These are phyloP conservation scores for Coniferiporia weirii DNA, from an alignment of 1,284 basidiomycete genomes.

Conservation along the genomic window DNA sequence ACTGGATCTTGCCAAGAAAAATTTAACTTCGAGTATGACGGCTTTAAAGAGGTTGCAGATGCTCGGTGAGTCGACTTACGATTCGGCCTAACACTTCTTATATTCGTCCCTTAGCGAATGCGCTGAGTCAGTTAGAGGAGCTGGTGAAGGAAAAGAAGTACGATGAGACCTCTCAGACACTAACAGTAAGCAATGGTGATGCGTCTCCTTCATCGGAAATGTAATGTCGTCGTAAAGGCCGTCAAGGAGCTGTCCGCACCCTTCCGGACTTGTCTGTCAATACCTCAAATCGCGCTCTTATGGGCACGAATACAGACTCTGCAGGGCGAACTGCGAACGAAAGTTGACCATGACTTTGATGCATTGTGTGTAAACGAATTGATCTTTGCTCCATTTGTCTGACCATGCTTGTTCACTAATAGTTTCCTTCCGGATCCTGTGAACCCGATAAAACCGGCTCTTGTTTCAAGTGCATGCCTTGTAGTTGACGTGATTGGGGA, in stretches of 20 bases:
- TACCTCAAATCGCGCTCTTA: conserved; percentile 72
- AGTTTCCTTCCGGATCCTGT: conserved; percentile 79
- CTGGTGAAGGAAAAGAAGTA: conserved; percentile 77
- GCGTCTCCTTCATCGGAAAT: conserved; percentile 12
- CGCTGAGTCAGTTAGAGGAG: conserved; percentile 75
- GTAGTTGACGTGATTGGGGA: conserved; percentile 83
- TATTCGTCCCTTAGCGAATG: conserved; percentile 54
- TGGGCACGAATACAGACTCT: conserved; percentile 76
- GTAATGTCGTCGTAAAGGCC: conserved; percentile 44
- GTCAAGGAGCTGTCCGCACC: conserved; percentile 78
- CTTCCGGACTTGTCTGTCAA: conserved; percentile 71
- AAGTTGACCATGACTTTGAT: conserved; percentile 87
- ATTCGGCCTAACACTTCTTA: neutral
- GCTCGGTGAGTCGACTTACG: conserved; percentile 57
- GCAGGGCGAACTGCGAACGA: conserved; percentile 69
- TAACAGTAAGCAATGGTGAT: conserved; percentile 50
- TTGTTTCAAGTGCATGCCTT: conserved; percentile 73
- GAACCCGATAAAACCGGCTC: conserved; percentile 56
- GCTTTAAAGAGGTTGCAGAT: conserved; percentile 89
- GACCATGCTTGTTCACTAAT: conserved; percentile 3
- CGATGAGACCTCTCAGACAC: conserved; percentile 75
- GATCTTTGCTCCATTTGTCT: neutral
- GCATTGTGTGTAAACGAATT: conserved; percentile 59
- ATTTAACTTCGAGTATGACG: conserved; percentile 86
- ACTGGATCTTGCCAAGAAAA: conserved; percentile 92